phyloP scores from a whole-genome alignment of 805 yeast genomes.

The Starmera dryadoides region DNA sequence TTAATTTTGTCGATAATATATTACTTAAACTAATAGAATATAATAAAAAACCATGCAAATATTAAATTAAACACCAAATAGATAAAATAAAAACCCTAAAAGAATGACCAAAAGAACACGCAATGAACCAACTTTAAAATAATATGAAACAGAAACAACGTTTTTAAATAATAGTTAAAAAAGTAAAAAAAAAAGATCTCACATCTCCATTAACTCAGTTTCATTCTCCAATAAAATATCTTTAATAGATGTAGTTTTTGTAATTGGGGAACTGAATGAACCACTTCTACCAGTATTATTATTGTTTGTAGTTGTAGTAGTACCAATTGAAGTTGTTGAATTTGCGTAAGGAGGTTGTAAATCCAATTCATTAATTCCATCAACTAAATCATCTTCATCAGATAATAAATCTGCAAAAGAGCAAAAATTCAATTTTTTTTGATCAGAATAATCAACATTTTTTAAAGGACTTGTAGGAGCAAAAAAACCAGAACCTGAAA shows the following conservation, averaged over 20 bases:
- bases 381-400: conserved; percentile 16
- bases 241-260: conserved; percentile 1
- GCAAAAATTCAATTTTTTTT: conserved; percentile 16
- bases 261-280: background rate
- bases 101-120: no score
- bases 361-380: background rate
- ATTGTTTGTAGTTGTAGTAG: background rate
- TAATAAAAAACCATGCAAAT: no score
- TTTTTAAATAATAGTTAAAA: no score
- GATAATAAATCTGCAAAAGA: conserved; percentile 18
- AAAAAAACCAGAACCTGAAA: background rate
- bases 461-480: background rate
- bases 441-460: conserved; percentile 17
- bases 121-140: no score
- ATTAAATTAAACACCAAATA: no score
- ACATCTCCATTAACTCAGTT: background rate
- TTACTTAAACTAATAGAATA: no score
- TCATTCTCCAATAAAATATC: conserved; percentile 1
- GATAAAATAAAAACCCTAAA: no score
- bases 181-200: no score
- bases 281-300: background rate
- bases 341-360: no score
- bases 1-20: no score
- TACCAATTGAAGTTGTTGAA: no score
- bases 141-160: no score